Base-by-base conservation (phyloP, 768 basidiomycete species). In the Pisolithus tinctorius region DNA sequence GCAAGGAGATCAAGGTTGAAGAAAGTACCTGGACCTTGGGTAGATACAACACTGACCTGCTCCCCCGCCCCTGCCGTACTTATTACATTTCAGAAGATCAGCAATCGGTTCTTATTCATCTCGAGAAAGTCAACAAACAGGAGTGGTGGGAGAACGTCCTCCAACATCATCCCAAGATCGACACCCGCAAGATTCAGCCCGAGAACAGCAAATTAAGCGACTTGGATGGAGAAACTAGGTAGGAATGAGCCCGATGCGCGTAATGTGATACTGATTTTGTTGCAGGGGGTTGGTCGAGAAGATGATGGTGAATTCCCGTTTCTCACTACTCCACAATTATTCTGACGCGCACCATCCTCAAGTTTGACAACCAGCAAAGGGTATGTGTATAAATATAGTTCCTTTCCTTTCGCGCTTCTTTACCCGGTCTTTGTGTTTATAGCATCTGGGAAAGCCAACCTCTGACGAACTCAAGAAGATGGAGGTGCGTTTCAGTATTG, bases 111-210 rank as follows among this genome's bases (percentile, higher is more conserved):
- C 71, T 79, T 16, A 74, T 95, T 46, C 88, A 92, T 61, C 78
- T 94, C 40, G 90, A 93, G 69, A 94, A 95, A 67, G 58, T 89
- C 48, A 90, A 93, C 68, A 73, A 88, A 55, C 81, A 88, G 67
- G 81, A 88, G 52, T 98, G 96, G 96, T 99, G 96, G 96, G 89
- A 93, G 66, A 93, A 97, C 66, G 86, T 98, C 56, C 73, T 98
- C 47, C 87, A 87, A 2, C 90, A 95, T 61, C 93, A 96, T 63
- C 93, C 96, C 13, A 97, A 93, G 75, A 86, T 98, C 75, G 89
- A 98, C 63, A 96, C 93, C 9, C 87, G 78, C 49, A 98, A 96
- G 73, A 97, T 99, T 58, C 85, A 87, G 60, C 96, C 96, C 2
- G 82, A 86, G 61, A 94, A 97, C 66, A 93, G 93, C 65, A 95